phyloP scores from a whole-genome alignment of 441 rosid genomes.

The Cnidoscolus chayamansa region DNA sequence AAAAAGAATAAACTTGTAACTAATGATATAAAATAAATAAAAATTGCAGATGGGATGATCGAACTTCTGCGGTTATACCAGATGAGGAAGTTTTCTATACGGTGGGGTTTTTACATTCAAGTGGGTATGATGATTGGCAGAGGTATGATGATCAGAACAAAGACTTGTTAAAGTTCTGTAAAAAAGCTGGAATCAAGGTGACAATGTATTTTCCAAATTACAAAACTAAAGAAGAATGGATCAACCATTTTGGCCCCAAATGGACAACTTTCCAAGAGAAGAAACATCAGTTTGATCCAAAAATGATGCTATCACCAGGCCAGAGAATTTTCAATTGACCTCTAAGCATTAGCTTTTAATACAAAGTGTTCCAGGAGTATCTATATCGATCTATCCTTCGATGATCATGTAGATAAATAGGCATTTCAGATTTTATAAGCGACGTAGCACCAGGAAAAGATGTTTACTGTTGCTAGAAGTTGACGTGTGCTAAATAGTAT shows the following conservation, averaged over 20 bases:
- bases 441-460: too few species aligned
- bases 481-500: too few species aligned
- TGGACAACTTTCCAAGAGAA: constrained; percentile 54
- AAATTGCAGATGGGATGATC: constrained; percentile 68
- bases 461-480: too few species aligned
- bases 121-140: constrained; percentile 55
- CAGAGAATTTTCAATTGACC: constrained; percentile 59
- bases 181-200: constrained; percentile 43
- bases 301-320: constrained; percentile 75
- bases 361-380: too few species aligned
- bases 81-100: constrained; percentile 79
- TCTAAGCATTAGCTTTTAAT: too few species aligned
- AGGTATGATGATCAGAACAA: constrained; percentile 56
- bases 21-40: not conserved
- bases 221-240: constrained; percentile 54
- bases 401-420: too few species aligned
- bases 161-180: constrained; percentile 55
- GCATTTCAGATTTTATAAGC: too few species aligned
- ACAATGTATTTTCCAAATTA: constrained; percentile 66
- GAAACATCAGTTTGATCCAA: constrained; percentile 75
- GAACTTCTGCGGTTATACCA: constrained; percentile 65
- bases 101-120: constrained; percentile 69
- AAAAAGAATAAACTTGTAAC: not conserved
- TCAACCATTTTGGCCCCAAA: constrained; percentile 69
- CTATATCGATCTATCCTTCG: too few species aligned